Evolutionary conservation across 306 rosid species (phyloP).

Genomic region (Fragaria iinumae): DNA sequence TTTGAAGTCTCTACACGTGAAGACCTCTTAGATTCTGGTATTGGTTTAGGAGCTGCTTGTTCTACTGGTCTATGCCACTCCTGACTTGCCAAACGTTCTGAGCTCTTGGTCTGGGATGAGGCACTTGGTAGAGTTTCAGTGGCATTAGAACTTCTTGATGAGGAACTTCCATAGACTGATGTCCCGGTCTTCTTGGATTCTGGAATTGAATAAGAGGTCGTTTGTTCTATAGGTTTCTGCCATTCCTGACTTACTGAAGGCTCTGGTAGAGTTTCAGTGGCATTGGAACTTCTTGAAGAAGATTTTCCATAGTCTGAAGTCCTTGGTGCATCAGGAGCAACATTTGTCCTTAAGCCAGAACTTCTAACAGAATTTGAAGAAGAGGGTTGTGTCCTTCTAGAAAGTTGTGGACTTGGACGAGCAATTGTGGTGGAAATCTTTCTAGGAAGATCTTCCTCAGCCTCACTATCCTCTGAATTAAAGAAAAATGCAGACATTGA

Average conservation of each 20-base stretch:
- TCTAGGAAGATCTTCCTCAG: conserved; percentile 49
- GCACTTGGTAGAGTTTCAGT: conserved; percentile 27
- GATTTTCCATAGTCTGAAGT: conserved; percentile 21
- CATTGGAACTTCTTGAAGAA: conserved; percentile 41
- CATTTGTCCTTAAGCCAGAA: conserved; percentile 27
- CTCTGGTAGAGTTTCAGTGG: conserved; percentile 29
- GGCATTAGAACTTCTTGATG: conserved; percentile 42
- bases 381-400: conserved; percentile 60
- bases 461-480: conserved; percentile 48
- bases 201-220: not conserved
- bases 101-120: conserved; percentile 32
- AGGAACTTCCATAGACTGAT: conserved; percentile 26
- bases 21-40: conserved; percentile 34
- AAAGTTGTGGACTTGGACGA: conserved; percentile 43
- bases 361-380: conserved; percentile 34
- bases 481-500: conserved; percentile 38
- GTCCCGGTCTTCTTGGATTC: conserved; percentile 5
- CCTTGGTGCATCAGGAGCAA: conserved; percentile 25
- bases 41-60: conserved; percentile 30
- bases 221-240: conserved; percentile 14
- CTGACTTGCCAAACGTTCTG: conserved; percentile 33
- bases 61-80: conserved; percentile 10
- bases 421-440: conserved; percentile 34
- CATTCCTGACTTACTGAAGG: conserved; percentile 33
- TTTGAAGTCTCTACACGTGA: conserved; percentile 30